A percentile compares a stretch with the other conserved stretches of the same genome.
phyloP scores from a whole-genome alignment of 441 rosid species.

The Raphanus hybrid region DNA sequence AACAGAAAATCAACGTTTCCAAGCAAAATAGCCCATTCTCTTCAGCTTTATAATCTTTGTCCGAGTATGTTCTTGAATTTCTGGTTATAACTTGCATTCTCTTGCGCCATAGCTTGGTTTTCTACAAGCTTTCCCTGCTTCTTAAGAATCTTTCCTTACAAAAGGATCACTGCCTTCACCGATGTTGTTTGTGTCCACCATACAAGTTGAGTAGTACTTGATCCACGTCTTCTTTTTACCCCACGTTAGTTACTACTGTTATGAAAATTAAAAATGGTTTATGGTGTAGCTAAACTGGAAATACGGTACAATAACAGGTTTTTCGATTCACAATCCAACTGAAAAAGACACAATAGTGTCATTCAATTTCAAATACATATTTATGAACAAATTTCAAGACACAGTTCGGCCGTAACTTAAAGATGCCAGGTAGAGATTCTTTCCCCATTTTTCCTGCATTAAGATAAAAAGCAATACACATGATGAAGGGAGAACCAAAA shows the following conservation, averaged over 20 bases:
- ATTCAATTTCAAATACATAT: not conserved
- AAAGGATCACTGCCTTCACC: not conserved
- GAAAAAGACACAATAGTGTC: slow-evolving; percentile 27
- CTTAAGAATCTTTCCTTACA: not conserved
- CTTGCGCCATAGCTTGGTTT: not conserved
- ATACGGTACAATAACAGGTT: slow-evolving; percentile 16
- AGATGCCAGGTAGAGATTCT: slow-evolving; percentile 90
- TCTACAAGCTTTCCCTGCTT: not conserved
- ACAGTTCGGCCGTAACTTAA: slow-evolving; percentile 92
- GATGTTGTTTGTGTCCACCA: not conserved
- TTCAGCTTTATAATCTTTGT: not conserved
- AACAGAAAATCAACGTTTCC: not conserved
- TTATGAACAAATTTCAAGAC: slow-evolving; percentile 49
- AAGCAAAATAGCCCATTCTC: not conserved
- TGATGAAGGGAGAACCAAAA: not conserved
- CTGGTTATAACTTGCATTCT: not conserved
- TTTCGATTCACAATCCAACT: slow-evolving; percentile 37
- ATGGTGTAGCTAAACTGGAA: slow-evolving; percentile 19
- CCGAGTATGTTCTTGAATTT: not conserved
- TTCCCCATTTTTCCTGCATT: slow-evolving; percentile 91
- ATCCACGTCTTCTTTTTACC: not conserved
- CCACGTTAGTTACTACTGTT: no score
- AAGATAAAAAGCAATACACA: not conserved
- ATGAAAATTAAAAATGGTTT: not conserved
- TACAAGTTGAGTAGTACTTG: not conserved